Percentiles rank a stretch among this genome's conserved stretches.
These are phyloP conservation scores for Cercospora citrullina DNA, from an alignment of 2,329 filamentous ascomycete genomes.

Conservation along the genomic window DNA sequence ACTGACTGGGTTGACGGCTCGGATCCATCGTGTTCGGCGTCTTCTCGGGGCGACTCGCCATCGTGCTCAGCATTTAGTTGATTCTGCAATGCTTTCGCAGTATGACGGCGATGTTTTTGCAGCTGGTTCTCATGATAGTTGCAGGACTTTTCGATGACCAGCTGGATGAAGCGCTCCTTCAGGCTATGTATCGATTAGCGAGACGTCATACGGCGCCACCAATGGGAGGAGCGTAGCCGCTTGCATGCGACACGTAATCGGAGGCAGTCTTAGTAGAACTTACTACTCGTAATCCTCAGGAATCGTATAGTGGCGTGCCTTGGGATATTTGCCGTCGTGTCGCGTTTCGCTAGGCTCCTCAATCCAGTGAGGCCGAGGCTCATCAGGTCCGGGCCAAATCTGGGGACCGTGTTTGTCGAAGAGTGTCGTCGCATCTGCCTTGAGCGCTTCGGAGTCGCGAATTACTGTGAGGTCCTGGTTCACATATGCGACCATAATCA, in stretches of 20 bases:
- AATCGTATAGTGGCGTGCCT: constrained; percentile 14
- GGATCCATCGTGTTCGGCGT: neutral
- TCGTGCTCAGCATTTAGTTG: constrained; percentile 9
- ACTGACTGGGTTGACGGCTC: constrained; percentile 5
- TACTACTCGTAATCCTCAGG: constrained; percentile 20
- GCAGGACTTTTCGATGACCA: constrained; percentile 24
- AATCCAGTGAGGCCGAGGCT: constrained; percentile 19
- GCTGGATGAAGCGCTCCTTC: constrained; percentile 19
- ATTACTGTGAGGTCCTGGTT: constrained; percentile 18
- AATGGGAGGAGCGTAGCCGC: neutral
- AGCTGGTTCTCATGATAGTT: constrained; percentile 25
- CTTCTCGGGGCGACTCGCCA: constrained; percentile 3
- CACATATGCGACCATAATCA: constrained; percentile 20
- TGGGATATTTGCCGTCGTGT: constrained; percentile 20
- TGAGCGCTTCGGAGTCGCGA: constrained; percentile 19
- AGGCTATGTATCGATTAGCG: constrained; percentile 17
- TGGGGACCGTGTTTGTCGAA: constrained; percentile 19
- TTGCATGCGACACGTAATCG: constrained; percentile 1
- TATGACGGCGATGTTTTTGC: constrained; percentile 20
- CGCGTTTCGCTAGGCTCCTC: constrained; percentile 15
- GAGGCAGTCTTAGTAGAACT: constrained; percentile 3
- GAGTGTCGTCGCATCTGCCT: constrained; percentile 15
- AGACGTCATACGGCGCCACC: constrained; percentile 5
- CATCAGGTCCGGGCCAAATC: constrained; percentile 21
- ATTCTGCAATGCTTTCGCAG: constrained; percentile 12